A percentile compares a stretch with the other conserved stretches of the same genome.
Conservation (phyloP, 306 rosid species). For the Lathyrus tuberosus region DNA sequence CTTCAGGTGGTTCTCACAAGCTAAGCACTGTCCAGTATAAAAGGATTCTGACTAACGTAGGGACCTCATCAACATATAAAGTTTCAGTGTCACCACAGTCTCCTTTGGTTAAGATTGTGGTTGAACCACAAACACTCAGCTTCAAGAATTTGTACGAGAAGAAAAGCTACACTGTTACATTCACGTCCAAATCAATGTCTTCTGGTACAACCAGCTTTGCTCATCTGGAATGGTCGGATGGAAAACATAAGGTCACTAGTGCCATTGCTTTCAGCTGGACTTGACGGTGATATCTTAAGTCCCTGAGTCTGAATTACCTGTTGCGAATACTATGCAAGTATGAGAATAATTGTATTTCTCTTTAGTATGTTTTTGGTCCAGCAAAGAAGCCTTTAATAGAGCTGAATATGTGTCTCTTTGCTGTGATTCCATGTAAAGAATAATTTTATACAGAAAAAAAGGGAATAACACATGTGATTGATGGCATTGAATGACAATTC, state of each 20-base stretch:
- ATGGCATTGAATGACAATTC: constrained; percentile 21
- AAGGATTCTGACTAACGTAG: constrained; percentile 79
- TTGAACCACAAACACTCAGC: constrained; percentile 66
- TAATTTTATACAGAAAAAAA: constrained; percentile 41
- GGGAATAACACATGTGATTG: constrained; percentile 6
- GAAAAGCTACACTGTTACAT: constrained; percentile 72
- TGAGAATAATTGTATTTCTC: constrained; percentile 22
- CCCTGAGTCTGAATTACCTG: constrained; percentile 29
- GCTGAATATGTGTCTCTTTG: constrained; percentile 30
- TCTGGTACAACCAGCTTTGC: constrained; percentile 67
- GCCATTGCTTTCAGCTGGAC: constrained; percentile 86
- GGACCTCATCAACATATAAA: constrained; percentile 60
- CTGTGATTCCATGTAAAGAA: constrained; percentile 29
- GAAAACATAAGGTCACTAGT: constrained; percentile 74
- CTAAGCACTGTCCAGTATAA: constrained; percentile 56
- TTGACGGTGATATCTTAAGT: constrained; percentile 41
- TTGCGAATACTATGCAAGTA: constrained; percentile 14
- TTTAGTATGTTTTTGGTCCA: constrained; percentile 19
- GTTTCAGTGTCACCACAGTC: constrained; percentile 51
- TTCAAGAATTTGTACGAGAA: constrained; percentile 54
- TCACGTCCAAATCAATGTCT: constrained; percentile 56
- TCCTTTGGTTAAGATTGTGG: constrained; percentile 64
- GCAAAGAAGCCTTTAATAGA: constrained; percentile 32
- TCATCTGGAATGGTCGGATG: constrained; percentile 85
- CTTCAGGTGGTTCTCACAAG: constrained; percentile 51